Evolutionary conservation across 2,329 filamentous ascomycete genomes (phyloP).

Genomic region (Fragosphaeria purpurea): DNA sequence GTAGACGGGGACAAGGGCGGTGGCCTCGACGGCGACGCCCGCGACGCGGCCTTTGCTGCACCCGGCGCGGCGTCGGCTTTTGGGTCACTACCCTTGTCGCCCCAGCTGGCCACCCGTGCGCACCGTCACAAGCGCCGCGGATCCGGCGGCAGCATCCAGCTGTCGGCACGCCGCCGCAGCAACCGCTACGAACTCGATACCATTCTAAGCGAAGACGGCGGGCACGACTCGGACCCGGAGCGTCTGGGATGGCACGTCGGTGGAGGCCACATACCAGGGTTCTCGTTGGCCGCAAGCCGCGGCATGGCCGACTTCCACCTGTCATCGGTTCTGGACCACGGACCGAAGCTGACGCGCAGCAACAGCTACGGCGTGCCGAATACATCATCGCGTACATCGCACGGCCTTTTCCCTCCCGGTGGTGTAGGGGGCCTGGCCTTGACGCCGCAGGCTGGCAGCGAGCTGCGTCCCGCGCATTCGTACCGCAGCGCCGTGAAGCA

Average conservation of each 20-base stretch:
- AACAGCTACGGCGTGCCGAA: background rate
- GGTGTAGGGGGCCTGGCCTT: background rate
- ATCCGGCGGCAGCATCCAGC: slow-evolving; percentile 39
- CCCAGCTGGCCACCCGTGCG: no score
- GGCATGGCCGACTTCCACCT: slow-evolving; percentile 8
- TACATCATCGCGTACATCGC: no score
- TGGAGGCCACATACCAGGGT: background rate
- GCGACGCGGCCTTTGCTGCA: background rate
- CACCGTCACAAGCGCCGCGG: slow-evolving; percentile 25
- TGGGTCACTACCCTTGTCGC: no score
- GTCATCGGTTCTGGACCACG: background rate
- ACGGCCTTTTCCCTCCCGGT: no score
- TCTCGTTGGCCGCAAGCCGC: slow-evolving; percentile 8
- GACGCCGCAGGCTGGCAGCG: background rate
- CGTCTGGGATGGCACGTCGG: background rate
- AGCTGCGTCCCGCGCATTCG: background rate
- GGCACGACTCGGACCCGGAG: slow-evolving; percentile 22
- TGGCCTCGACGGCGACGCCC: slow-evolving; percentile 5
- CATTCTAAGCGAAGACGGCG: slow-evolving; percentile 25
- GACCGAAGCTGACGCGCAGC: background rate
- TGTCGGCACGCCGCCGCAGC: slow-evolving; percentile 24
- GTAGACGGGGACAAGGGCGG: background rate
- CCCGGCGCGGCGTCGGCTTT: no score
- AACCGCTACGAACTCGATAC: slow-evolving; percentile 23
- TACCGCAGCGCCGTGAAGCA: slow-evolving; percentile 6